Base-by-base conservation (phyloP, 2,329 filamentous ascomycete genomes). In the Trichoderma lentiforme region DNA sequence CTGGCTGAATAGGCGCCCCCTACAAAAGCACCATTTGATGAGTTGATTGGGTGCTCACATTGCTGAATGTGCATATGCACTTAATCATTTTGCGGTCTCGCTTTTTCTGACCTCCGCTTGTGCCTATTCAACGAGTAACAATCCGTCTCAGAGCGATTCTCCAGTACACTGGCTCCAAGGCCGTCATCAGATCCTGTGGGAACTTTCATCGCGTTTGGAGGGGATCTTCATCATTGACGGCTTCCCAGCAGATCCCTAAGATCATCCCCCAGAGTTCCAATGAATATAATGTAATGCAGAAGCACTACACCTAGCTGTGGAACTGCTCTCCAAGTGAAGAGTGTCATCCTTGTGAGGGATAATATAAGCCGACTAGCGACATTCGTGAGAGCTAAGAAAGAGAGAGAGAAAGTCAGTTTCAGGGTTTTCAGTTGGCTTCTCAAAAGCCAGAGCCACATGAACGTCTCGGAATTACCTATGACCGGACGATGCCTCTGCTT, bases 271-370 rank as follows among this genome's bases (percentile, higher is more conserved):
- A 12, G 34, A 60, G 7, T 47, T 3, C 53, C 53, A 26, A 1
- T 34, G 34, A 47, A 60, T 34, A 68, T 11, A 26, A 47, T 39
- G 18, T 26, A 30, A 7, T n/a, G 18, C 32, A 12, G 21, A 67
- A 6, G 47, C 64, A 53, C 21, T 34, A 28, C 28, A 28, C 28
- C 28, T 28, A n/a, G n/a, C n/a, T n/a, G 4, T 28, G 28, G 28
- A 28, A 28, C 28, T 28, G 28, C 28, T 28, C 28, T 28, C 28
- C 28, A 28, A 28, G 28, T 28, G 28, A 28, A 28, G 28, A 28
- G 28, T 28, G n/a, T 47, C 65, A 60, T 68, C 65, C 65, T 58
- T 60, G 18, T 60, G 34, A 60, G 65, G 65, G 53, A 58, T 58
- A 18, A 18, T n/a, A n/a, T n/a, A n/a, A n/a, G n/a, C 47, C 47